Percentiles rank a stretch among this genome's conserved stretches.
These are phyloP conservation scores for Dothiorella sarmentorum DNA, from an alignment of 2,329 filamentous ascomycete species.

Conservation along the genomic window DNA sequence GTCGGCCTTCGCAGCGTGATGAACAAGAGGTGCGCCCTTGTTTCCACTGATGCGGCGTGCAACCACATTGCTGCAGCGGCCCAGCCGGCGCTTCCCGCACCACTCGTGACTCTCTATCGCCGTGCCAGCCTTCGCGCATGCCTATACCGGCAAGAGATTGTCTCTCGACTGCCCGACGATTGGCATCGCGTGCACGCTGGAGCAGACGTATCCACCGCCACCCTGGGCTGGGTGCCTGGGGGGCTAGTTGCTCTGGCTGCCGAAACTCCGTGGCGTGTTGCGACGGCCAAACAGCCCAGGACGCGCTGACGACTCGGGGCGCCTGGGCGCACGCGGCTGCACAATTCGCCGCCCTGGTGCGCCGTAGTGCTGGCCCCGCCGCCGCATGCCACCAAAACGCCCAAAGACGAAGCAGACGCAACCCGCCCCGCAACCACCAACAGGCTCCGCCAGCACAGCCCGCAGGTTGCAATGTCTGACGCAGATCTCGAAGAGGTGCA, in stretches of 20 bases:
- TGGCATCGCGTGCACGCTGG: constrained; percentile 3
- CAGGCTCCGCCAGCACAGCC: constrained; percentile 5
- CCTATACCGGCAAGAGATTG: not conserved
- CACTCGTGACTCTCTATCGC: not conserved
- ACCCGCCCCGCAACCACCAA: constrained; percentile 14
- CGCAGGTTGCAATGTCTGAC: constrained; percentile 54
- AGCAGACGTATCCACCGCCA: not conserved
- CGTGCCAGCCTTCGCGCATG: not conserved
- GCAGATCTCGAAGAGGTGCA: constrained; percentile 61
- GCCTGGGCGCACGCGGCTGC: not conserved
- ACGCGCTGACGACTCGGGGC: not conserved
- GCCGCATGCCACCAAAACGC: not conserved
- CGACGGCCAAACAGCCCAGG: not conserved
- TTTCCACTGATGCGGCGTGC: not conserved
- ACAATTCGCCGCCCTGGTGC: not conserved
- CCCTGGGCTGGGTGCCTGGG: too few relatives aligned
- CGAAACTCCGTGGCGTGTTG: not conserved
- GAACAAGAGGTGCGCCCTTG: not conserved
- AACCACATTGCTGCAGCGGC: not conserved
- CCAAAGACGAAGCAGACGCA: not conserved
- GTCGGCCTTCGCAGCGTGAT: not conserved
- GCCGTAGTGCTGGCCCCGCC: not conserved
- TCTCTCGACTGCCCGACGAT: not conserved
- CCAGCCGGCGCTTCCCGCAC: constrained; percentile 3
- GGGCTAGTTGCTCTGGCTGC: not conserved